These are phyloP conservation scores for Lentinula aciculospora DNA, from an alignment of 768 basidiomycete genomes.

Conservation along the genomic window DNA sequence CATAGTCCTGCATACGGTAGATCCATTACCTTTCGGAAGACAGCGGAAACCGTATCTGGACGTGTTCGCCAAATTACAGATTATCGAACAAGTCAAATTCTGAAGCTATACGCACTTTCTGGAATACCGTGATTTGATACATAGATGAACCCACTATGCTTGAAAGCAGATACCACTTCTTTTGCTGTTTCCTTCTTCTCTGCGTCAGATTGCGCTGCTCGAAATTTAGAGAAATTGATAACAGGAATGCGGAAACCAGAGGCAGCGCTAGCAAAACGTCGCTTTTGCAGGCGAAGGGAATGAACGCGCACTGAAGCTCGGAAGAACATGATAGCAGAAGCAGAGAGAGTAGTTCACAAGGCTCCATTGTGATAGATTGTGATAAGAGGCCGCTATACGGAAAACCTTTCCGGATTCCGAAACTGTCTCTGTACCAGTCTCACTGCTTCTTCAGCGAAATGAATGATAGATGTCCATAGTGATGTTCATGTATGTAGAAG, in stretches of 20 bases:
- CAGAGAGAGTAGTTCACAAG: neutral
- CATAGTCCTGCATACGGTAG: neutral
- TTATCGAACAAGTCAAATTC: neutral
- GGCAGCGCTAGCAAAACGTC: slow-evolving; percentile 4
- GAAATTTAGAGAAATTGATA: slow-evolving; percentile 72
- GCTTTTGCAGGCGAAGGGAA: neutral
- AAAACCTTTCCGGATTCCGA: neutral
- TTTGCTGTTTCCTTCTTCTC: slow-evolving; percentile 62
- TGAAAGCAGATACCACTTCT: slow-evolving; percentile 73
- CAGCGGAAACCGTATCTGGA: slow-evolving; percentile 44
- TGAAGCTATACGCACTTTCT: slow-evolving; percentile 22
- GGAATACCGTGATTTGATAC: slow-evolving; percentile 70
- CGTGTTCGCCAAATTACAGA: neutral
- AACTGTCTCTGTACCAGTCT: neutral
- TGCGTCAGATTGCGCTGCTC: slow-evolving; percentile 35
- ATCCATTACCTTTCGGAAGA: slow-evolving; percentile 56
- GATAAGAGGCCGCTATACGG: neutral
- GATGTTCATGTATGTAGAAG: no score
- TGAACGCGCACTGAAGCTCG: neutral
- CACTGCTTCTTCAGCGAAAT: no score
- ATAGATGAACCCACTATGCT: slow-evolving; percentile 78
- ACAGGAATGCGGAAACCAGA: slow-evolving; percentile 59
- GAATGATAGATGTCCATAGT: no score
- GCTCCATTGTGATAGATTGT: neutral
- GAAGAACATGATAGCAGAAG: slow-evolving; percentile 1